Evolutionary conservation across 495 filamentous ascomycete genomes (phyloP).

Genomic region (Astrocystis sublimbata): DNA sequence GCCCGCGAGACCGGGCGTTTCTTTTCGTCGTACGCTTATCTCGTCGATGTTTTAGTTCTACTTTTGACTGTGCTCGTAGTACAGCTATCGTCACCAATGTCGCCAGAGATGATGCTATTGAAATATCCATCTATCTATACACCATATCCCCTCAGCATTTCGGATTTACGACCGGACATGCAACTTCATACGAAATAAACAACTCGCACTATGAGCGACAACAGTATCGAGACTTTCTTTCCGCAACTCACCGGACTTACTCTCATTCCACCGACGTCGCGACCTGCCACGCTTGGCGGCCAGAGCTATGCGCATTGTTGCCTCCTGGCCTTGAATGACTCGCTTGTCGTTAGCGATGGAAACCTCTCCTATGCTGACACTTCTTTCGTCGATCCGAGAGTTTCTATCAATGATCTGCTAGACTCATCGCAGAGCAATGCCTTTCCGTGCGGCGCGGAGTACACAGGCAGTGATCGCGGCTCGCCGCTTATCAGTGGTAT

Average conservation of each 20-base stretch:
- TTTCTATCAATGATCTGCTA: conserved; percentile 19
- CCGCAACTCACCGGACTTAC: conserved; percentile 31
- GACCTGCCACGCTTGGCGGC: conserved; percentile 21
- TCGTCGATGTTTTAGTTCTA: not conserved
- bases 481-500: conserved; percentile 24
- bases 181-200: not conserved
- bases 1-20: not conserved
- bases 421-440: conserved; percentile 19
- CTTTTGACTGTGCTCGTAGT: too few species aligned
- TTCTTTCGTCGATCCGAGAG: conserved; percentile 24
- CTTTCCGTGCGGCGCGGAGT: conserved; percentile 42
- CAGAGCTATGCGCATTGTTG: conserved; percentile 36
- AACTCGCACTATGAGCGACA: not conserved
- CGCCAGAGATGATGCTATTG: not conserved
- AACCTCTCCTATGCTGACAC: conserved; percentile 26
- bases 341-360: conserved; percentile 19
- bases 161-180: not conserved
- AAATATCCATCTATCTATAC: not conserved
- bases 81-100: too few species aligned
- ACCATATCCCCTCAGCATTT: not conserved
- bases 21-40: not conserved
- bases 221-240: conserved; percentile 23
- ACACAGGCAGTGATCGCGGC: conserved; percentile 31
- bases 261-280: conserved; percentile 10
- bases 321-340: conserved; percentile 28